A percentile compares a stretch with the other conserved stretches of the same genome.
Evolutionary conservation across 2,329 filamentous ascomycete genomes (phyloP).

Genomic region (Calonectria naviculata): DNA sequence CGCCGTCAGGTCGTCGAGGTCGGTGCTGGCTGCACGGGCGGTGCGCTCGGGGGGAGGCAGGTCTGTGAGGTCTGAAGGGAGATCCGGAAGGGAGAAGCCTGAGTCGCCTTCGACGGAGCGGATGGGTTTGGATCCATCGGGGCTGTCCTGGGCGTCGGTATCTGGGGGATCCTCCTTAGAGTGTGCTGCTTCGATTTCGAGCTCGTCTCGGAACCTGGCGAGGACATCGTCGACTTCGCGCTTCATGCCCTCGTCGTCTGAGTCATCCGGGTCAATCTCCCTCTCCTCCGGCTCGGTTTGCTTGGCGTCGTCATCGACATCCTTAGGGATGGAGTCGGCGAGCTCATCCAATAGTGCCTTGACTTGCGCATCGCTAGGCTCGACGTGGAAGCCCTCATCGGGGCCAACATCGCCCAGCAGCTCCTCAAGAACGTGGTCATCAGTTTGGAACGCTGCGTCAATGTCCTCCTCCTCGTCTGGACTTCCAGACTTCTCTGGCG

Average conservation of each 20-base stretch:
- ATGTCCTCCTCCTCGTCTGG: slow-evolving; percentile 47
- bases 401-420: slow-evolving; percentile 57
- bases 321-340: slow-evolving; percentile 46
- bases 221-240: slow-evolving; percentile 58
- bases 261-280: slow-evolving; percentile 52
- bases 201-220: slow-evolving; percentile 58
- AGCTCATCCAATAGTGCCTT: slow-evolving; percentile 51
- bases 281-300: background rate
- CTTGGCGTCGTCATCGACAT: slow-evolving; percentile 11
- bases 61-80: slow-evolving; percentile 56
- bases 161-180: slow-evolving; percentile 23
- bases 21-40: slow-evolving; percentile 37
- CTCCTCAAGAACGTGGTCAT: slow-evolving; percentile 65
- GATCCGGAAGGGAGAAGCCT: slow-evolving; percentile 56
- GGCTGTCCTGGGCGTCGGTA: slow-evolving; percentile 34
- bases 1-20: slow-evolving; percentile 58
- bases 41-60: slow-evolving; percentile 41
- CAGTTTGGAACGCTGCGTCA: slow-evolving; percentile 55
- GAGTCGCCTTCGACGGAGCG: slow-evolving; percentile 39
- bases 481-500: background rate
- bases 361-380: slow-evolving; percentile 46
- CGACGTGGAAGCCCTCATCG: slow-evolving; percentile 41
- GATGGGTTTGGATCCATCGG: background rate
- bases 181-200: slow-evolving; percentile 46
- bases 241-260: slow-evolving; percentile 62